A percentile compares a stretch with the other conserved stretches of the same genome.
Evolutionary conservation across 2,329 filamentous ascomycete genomes (phyloP).

Genomic region (Leptographium radiaticola): DNA sequence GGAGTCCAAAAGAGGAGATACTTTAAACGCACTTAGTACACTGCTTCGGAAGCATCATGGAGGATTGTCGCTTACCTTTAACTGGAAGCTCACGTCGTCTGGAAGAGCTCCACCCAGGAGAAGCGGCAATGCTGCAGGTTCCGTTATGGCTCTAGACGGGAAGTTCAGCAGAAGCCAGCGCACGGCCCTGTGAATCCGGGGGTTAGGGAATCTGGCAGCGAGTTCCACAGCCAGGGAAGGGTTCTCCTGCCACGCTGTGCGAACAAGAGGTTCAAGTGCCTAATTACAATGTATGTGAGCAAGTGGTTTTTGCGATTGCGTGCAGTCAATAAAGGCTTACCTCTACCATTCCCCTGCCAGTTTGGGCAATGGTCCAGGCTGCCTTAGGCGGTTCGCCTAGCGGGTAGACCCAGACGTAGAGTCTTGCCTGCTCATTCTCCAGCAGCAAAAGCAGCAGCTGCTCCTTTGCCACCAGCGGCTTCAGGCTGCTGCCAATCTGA

Average conservation of each 20-base stretch:
- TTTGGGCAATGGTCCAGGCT: conserved; percentile 25
- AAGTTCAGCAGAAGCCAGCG: conserved; percentile 69
- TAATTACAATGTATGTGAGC: conserved; percentile 15
- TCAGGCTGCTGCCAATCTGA: conserved; percentile 39
- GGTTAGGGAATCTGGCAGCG: conserved; percentile 62
- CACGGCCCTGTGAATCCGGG: conserved; percentile 60
- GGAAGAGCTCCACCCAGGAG: conserved; percentile 68
- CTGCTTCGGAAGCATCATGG: conserved; percentile 7
- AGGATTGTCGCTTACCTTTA: conserved; percentile 47
- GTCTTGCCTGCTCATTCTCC: conserved; percentile 68
- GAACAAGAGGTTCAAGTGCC: conserved; percentile 52
- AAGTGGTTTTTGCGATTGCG: conserved; percentile 9
- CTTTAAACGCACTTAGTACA: conserved; percentile 28
- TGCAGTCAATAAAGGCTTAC: conserved; percentile 15
- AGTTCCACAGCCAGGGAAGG: conserved; percentile 83
- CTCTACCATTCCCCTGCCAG: conserved; percentile 27
- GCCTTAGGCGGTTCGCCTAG: conserved; percentile 42
- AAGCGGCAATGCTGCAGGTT: conserved; percentile 72
- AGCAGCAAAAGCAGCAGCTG: conserved; percentile 70
- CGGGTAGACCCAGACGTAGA: conserved; percentile 84
- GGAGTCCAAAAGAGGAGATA: conserved; percentile 89
- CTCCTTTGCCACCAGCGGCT: conserved; percentile 64
- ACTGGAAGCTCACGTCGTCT: conserved; percentile 65
- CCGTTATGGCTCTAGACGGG: conserved; percentile 67
- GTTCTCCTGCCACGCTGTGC: conserved; percentile 76